These are phyloP conservation scores for Erysimum pusillum DNA, from an alignment of 441 rosid genomes.

Conservation along the genomic window DNA sequence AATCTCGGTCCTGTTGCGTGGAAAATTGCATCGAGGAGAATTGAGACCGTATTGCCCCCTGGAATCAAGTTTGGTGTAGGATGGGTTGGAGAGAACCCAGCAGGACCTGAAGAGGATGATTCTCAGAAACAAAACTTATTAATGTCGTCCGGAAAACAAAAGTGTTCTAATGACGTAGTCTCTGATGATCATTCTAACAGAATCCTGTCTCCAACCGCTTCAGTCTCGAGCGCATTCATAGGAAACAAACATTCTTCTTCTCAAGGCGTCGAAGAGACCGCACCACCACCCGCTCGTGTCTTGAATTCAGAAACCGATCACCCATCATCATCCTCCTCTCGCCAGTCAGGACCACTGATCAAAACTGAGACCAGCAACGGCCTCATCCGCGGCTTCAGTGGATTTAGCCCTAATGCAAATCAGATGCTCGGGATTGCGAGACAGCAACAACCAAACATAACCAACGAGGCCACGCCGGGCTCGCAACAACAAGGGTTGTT, in stretches of 20 bases:
- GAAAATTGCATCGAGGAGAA: slow-evolving; percentile 68
- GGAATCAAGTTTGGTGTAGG: slow-evolving; percentile 77
- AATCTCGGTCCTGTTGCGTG: slow-evolving; percentile 74
- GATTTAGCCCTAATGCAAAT: slow-evolving; percentile 31
- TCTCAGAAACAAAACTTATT: slow-evolving; percentile 43
- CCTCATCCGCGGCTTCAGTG: slow-evolving; percentile 43
- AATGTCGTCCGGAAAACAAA: slow-evolving; percentile 43
- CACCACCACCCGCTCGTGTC: slow-evolving; percentile 42
- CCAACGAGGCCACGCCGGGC: slow-evolving; percentile 41
- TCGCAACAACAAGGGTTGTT: slow-evolving; percentile 51
- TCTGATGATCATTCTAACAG: slow-evolving; percentile 47
- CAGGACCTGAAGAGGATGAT: slow-evolving; percentile 24
- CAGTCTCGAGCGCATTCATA: slow-evolving; percentile 44
- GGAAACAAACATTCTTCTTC: slow-evolving; percentile 42
- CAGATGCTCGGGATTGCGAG: slow-evolving; percentile 43
- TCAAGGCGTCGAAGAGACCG: slow-evolving; percentile 45
- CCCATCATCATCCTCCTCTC: slow-evolving; percentile 45
- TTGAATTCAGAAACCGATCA: slow-evolving; percentile 46
- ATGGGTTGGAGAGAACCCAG: slow-evolving; percentile 77
- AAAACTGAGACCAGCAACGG: slow-evolving; percentile 55
- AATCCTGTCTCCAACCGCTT: slow-evolving; percentile 50
- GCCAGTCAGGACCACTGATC: slow-evolving; percentile 44
- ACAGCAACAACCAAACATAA: slow-evolving; percentile 48
- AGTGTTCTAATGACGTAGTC: slow-evolving; percentile 38
- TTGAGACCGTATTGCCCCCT: slow-evolving; percentile 58